phyloP scores from a whole-genome alignment of 1,139 yeast genomes.

The Blastobotrys malaysiensis region DNA sequence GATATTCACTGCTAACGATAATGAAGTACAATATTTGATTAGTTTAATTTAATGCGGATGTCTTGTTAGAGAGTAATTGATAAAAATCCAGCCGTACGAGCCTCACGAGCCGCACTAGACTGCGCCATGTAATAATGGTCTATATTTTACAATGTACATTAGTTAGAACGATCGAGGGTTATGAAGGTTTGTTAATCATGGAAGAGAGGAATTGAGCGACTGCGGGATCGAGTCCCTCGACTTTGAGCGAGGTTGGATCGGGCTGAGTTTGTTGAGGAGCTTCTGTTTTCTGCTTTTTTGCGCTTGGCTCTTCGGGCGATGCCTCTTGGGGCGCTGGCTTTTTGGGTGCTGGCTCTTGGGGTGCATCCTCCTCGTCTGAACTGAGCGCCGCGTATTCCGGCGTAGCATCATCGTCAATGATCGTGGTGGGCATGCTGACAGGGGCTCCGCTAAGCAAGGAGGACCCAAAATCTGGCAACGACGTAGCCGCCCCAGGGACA shows the following conservation, averaged over 20 bases:
- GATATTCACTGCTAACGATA: too few species aligned
- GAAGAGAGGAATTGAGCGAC: slow-evolving; percentile 30
- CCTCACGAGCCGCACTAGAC: not conserved
- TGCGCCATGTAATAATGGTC: too few species aligned
- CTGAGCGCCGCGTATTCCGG: slow-evolving; percentile 37
- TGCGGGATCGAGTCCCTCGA: slow-evolving; percentile 30
- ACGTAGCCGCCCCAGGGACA: slow-evolving; percentile 6
- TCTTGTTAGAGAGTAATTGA: too few species aligned
- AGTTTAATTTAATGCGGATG: too few species aligned
- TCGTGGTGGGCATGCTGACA: not conserved
- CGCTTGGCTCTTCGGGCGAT: slow-evolving; percentile 28
- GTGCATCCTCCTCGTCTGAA: slow-evolving; percentile 35
- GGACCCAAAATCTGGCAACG: slow-evolving; percentile 6
- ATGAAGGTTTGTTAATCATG: slow-evolving; percentile 8
- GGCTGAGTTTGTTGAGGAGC: slow-evolving; percentile 10
- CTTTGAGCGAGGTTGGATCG: slow-evolving; percentile 7
- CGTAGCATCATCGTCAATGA: slow-evolving; percentile 36
- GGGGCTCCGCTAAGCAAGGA: not conserved
- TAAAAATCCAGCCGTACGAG: not conserved
- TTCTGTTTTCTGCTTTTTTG: slow-evolving; percentile 27
- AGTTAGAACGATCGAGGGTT: too few species aligned
- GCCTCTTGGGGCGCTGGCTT: too few species aligned
- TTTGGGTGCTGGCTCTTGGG: too few species aligned
- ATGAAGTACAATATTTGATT: too few species aligned
- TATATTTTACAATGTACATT: too few species aligned